Base-by-base conservation (phyloP, 331 rosid genomes). In the Arachis monticola region DNA sequence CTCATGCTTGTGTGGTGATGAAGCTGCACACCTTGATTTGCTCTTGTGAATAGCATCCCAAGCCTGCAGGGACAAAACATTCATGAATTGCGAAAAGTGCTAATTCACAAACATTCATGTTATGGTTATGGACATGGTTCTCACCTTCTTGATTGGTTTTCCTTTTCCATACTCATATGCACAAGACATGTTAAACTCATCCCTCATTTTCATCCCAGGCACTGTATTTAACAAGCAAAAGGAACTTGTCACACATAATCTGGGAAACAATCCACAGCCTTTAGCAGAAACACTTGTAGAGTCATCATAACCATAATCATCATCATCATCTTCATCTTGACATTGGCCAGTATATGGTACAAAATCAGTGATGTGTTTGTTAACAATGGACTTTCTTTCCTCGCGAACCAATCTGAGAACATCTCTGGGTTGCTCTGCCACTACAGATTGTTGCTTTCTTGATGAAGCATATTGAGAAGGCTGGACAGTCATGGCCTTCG, bases 401-500 rank as follows among this genome's bases (percentile, higher is more conserved):
- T 79, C 84, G 38, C 75, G 76, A 73, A 77, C 78, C 84, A 79
- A 75, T 80, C 75, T 88, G 74, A 69, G 78, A 61, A 79, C 44
- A 64, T 85, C 81, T 70, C 86, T 87, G 32, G 90, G 90, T 69
- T 84, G 91, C 73, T 83, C 88, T 41, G 32, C 64, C 50, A 72
- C 67, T 32, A 77, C 83, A 53, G 83, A 47, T 73, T 86, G 90
- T 71, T 86, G 90, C 83, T 86, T 95, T 84, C 83, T 89, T 64
- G 87, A 77, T 64, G 87, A 77, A 71, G 90, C 75, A 85, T 89
- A 85, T 48, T 84, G 93, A 85, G 89, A 80, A 70, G 97, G 81
- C 76, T 92, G 88, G 47, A 92, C 66, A 52, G 96, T 84, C 97
- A 92, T 90, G 68, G 99, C 99, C 85, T 85, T 92, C 48, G 99